A percentile compares a stretch with the other conserved stretches of the same genome.
These are phyloP conservation scores for Albugo laibachii DNA, from an alignment of 352 stramenopile species.

Conservation along the genomic window DNA sequence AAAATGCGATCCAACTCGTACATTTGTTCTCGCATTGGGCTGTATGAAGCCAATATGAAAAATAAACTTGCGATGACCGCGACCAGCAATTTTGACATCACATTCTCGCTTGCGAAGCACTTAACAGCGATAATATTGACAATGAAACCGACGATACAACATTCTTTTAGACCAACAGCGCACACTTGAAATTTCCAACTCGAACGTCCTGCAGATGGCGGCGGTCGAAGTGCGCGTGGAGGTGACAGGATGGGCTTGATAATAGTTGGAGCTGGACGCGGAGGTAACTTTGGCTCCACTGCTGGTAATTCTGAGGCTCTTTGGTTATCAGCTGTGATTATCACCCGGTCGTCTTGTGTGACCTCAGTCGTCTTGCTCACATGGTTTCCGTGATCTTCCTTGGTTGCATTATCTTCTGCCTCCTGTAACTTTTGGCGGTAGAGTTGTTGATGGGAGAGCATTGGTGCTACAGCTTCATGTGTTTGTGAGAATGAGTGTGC, in stretches of 20 bases:
- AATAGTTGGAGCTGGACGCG: no score
- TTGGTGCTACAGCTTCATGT: conserved; percentile 8
- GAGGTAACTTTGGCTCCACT: no score
- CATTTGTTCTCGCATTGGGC: conserved; percentile 5
- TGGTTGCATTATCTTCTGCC: conserved; percentile 5
- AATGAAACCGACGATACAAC: conserved; percentile 53
- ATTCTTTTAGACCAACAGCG: conserved; percentile 45
- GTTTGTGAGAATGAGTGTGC: neutral
- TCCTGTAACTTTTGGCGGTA: conserved; percentile 46
- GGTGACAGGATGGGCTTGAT: no score
- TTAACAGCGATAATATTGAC: conserved; percentile 55
- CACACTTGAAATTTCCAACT: conserved; percentile 29
- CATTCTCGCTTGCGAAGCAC: conserved; percentile 36
- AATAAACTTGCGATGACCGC: conserved; percentile 24
- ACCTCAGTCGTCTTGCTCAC: neutral
- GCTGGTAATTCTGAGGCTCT: no score
- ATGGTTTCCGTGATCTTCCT: conserved; percentile 8
- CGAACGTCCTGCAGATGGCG: neutral
- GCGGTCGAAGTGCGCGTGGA: no score
- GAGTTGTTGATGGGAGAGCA: conserved; percentile 50
- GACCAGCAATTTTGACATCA: conserved; percentile 38
- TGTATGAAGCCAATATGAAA: conserved; percentile 34
- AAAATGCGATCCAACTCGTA: no score
- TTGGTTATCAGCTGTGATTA: no score
- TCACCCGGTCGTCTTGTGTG: no score